Base-by-base conservation (phyloP, 768 basidiomycete species). In the Tricholoma sp. region DNA sequence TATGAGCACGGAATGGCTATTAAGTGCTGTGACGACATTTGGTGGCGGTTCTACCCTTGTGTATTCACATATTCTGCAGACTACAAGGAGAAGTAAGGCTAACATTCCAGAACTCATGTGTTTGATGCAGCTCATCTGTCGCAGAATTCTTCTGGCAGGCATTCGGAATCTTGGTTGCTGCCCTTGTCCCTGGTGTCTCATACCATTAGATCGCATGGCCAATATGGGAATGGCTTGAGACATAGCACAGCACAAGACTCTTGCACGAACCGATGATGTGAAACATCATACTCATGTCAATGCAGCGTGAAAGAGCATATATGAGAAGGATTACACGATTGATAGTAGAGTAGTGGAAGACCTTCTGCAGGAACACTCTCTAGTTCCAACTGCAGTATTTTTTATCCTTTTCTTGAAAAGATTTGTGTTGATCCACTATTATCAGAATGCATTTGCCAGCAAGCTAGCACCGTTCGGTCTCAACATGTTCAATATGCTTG, bases 351-450 rank as follows among this genome's bases (percentile, higher is more conserved):
- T 34, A 34, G 32, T 34, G 32, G 32, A 47, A 35, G 1, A 27
- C 18, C 19, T 71, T 0, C 61, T 74, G 0, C 60, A 67, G 49
- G 24, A 32, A 4, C 55, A 68, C n/a, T 73, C 70, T 34, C 37
- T 39, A 16, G 14, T 39, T 39, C 37, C 37, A 39, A 16, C 37
- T 16, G 37, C 37, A n/a, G 37, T 39, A 39, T 39, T 14, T 39
- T 14, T n/a, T n/a, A 16, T 39, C 37, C n/a, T 39, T n/a, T 39
- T 39, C 14, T n/a, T 34, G 32, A 34, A 34, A 34, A 34, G 3
- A 34, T 34, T 34, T 34, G 32, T 34, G 32, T 34, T 34, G 24
- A 27, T 27, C 24, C 24, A 27, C 24, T 27, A 27, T 27, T 27
- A 27, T 27, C 24, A 27, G 24, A 49, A 31, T 11, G 8, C 47